phyloP scores from a whole-genome alignment of 1,284 basidiomycete genomes.

The Microbotryum saponariae region DNA sequence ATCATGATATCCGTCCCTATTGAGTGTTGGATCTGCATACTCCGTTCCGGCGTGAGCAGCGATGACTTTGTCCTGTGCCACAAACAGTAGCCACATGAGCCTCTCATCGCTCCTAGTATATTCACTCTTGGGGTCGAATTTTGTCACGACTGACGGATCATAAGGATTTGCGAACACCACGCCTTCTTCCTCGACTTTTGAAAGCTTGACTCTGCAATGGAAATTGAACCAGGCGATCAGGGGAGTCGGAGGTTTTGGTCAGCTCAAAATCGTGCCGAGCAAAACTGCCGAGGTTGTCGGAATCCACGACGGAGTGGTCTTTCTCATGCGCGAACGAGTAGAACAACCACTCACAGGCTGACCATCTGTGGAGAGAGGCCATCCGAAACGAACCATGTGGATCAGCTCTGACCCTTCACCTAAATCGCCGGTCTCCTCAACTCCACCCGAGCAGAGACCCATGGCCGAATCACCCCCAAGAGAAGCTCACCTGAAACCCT shows the following conservation, averaged over 20 bases:
- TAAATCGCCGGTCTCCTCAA: not conserved
- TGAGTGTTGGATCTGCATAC: constrained; percentile 61
- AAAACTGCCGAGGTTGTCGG: not conserved
- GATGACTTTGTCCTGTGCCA: constrained; percentile 5
- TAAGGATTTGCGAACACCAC: constrained; percentile 74
- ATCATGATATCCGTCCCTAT: constrained; percentile 85
- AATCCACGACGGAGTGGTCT: not conserved
- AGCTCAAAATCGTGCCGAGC: not conserved
- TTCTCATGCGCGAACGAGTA: not conserved
- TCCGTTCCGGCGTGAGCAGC: constrained; percentile 58
- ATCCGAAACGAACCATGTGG: constrained; percentile 51
- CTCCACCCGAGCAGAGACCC: no score
- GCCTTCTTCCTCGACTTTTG: constrained; percentile 73
- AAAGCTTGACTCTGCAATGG: constrained; percentile 44
- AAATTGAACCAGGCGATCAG: not conserved
- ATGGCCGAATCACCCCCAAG: not conserved
- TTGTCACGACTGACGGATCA: constrained; percentile 33
- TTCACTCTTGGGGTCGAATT: not conserved
- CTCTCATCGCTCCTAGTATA: not conserved
- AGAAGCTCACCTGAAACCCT: not conserved
- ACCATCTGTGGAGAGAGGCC: constrained; percentile 56
- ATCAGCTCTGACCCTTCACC: constrained; percentile 51
- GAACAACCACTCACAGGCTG: constrained; percentile 49
- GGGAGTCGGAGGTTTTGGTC: not conserved
- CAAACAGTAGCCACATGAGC: not conserved